Percentiles rank a stretch among this genome's conserved stretches.
Evolutionary conservation across 768 basidiomycete species (phyloP).

Genomic region (Termitomyces bulborhizus): DNA sequence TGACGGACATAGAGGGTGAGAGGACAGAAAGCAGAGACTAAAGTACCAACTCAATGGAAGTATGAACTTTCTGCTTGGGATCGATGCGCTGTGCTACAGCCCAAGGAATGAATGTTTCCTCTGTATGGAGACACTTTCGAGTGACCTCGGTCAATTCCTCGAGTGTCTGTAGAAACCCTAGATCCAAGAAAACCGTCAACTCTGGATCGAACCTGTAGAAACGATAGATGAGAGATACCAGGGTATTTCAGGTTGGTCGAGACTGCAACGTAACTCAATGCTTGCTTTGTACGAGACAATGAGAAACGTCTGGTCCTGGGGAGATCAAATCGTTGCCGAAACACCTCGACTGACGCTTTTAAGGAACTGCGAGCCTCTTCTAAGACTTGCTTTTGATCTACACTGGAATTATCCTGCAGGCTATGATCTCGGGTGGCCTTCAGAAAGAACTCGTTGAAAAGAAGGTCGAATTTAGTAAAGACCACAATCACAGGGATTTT

Average conservation of each 20-base stretch:
- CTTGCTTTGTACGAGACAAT: not conserved
- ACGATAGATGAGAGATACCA: not conserved
- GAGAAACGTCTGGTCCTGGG: not conserved
- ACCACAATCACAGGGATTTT: not conserved
- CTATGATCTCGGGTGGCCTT: not conserved
- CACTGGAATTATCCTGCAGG: not conserved
- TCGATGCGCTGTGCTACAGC: conserved; percentile 5
- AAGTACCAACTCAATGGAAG: conserved; percentile 1
- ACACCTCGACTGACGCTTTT: not conserved
- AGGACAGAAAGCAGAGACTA: not conserved
- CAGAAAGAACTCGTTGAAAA: not conserved
- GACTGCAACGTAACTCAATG: not conserved
- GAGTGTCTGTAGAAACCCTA: not conserved
- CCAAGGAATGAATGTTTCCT: conserved; percentile 1
- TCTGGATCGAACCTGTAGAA: not conserved
- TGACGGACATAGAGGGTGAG: not conserved
- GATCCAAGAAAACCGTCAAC: not conserved
- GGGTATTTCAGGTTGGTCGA: not conserved
- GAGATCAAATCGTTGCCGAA: not conserved
- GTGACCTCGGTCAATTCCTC: not conserved
- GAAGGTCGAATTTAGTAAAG: not conserved
- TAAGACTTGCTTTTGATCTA: not conserved
- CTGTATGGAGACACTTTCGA: not conserved
- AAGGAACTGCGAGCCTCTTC: not conserved
- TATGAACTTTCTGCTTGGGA: not conserved